A percentile compares a stretch with the other conserved stretches of the same genome.
phyloP scores from a whole-genome alignment of 352 stramenopile species.

The Phytophthora vignae region DNA sequence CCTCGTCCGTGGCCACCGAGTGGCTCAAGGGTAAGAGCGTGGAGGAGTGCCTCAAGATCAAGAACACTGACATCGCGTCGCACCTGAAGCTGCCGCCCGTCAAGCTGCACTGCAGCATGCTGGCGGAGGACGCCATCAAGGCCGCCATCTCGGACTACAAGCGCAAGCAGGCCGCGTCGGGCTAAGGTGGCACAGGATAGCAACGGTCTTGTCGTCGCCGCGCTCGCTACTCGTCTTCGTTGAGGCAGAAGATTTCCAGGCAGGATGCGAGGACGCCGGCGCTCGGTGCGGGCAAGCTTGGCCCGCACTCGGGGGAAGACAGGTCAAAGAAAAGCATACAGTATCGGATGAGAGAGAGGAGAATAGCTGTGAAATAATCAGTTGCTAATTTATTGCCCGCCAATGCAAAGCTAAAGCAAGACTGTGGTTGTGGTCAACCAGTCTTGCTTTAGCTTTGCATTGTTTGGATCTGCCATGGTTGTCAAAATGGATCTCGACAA shows the following conservation, averaged over 20 bases:
- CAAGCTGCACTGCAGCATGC: constrained; percentile 99
- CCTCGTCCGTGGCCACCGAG: constrained; percentile 97
- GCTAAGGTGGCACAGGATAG: constrained; percentile 41
- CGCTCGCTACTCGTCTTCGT: constrained; percentile 11
- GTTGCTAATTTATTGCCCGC: constrained; percentile 23
- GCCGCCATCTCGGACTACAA: constrained; percentile 99
- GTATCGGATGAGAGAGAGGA: constrained; percentile 26
- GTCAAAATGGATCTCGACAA: no score
- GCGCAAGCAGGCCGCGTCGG: constrained; percentile 81
- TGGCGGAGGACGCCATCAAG: constrained; percentile 99
- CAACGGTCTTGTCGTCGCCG: constrained; percentile 30
- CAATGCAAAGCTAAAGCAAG: no score
- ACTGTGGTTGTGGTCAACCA: no score
- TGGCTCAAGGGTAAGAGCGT: constrained; percentile 99
- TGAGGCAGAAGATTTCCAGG: constrained; percentile 20
- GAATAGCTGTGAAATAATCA: no score
- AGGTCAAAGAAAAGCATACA: constrained; percentile 35
- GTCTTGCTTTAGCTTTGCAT: neutral
- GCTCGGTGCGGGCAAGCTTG: constrained; percentile 17
- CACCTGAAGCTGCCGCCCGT: constrained; percentile 99
- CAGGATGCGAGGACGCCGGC: neutral
- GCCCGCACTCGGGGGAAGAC: constrained; percentile 1
- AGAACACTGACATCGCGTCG: constrained; percentile 99
- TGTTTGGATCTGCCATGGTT: no score
- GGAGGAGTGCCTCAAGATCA: constrained; percentile 94